Evolutionary conservation across 129 eudicot genomes (phyloP).

Genomic region (Escallonia rubra): DNA sequence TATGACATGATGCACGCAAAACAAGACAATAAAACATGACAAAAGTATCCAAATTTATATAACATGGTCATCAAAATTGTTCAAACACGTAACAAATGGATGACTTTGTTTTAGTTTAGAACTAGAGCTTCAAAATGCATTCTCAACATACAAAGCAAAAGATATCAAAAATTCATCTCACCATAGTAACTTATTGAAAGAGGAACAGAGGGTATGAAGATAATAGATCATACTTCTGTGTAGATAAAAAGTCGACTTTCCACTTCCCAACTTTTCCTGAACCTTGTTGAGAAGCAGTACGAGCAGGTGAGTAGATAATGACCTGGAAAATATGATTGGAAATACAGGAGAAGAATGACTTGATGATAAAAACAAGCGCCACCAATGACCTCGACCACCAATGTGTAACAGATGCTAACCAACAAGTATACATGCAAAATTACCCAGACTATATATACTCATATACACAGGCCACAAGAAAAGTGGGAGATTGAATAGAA

Average conservation of each 20-base stretch:
- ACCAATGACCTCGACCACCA: not conserved
- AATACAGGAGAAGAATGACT: not conserved
- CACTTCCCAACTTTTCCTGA: constrained; percentile 86
- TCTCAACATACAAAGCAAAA: constrained; percentile 2
- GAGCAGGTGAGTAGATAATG: constrained; percentile 77
- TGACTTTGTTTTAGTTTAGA: not conserved
- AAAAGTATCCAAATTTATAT: too few relatives aligned
- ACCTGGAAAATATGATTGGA: constrained; percentile 40
- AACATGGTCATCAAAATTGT: too few relatives aligned
- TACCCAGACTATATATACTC: too few relatives aligned
- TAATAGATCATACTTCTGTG: constrained; percentile 61
- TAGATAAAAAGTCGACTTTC: constrained; percentile 79
- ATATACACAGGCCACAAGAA: too few relatives aligned
- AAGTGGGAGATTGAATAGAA: too few relatives aligned
- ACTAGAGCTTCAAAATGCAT: constrained; percentile 1
- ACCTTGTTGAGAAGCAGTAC: constrained; percentile 92
- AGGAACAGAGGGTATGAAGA: not conserved
- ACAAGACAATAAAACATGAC: too few relatives aligned
- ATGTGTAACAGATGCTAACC: too few relatives aligned
- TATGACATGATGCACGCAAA: too few relatives aligned
- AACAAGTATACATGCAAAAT: too few relatives aligned
- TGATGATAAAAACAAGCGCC: not conserved
- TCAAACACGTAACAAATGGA: too few relatives aligned
- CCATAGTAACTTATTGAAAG: not conserved
- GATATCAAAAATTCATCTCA: constrained; percentile 11